These are phyloP conservation scores for Neospora caninum DNA, from an alignment of 169 alveolate genomes.

Conservation along the genomic window DNA sequence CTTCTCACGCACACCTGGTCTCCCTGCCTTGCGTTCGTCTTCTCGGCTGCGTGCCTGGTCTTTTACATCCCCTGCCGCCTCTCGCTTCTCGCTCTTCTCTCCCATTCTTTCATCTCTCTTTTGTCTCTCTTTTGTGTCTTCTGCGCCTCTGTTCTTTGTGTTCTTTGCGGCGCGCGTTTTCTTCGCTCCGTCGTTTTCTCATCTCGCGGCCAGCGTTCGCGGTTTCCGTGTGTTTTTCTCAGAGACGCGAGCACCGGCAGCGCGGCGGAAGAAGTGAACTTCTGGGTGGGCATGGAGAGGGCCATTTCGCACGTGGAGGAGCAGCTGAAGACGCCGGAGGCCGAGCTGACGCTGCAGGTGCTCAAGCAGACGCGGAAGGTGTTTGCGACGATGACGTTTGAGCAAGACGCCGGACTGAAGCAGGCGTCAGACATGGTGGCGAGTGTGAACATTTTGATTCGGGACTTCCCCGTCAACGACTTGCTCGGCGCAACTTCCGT, in stretches of 20 bases:
- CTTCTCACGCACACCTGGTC: too few relatives aligned
- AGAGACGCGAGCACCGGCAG: slow-evolving; percentile 72
- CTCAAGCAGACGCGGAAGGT: slow-evolving; percentile 89
- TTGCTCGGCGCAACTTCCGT: slow-evolving; percentile 91
- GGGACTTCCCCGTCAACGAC: slow-evolving; percentile 95
- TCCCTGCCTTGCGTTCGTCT: too few relatives aligned
- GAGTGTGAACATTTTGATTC: slow-evolving; percentile 89
- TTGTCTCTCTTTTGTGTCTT: too few relatives aligned
- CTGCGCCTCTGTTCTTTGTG: slow-evolving; percentile 70
- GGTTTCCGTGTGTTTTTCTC: neutral
- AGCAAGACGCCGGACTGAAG: slow-evolving; percentile 94
- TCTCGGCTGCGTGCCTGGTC: too few relatives aligned
- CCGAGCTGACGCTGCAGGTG: slow-evolving; percentile 89
- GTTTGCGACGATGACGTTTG: slow-evolving; percentile 92
- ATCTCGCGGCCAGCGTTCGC: neutral
- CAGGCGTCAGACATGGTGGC: slow-evolving; percentile 89
- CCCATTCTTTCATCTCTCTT: neutral
- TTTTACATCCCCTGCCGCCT: neutral
- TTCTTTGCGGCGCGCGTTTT: slow-evolving; percentile 86
- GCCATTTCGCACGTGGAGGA: slow-evolving; percentile 61
- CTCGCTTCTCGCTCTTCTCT: neutral
- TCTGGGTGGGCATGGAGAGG: slow-evolving; percentile 75
- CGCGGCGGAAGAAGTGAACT: slow-evolving; percentile 74
- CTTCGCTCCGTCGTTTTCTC: neutral
- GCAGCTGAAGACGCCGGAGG: slow-evolving; percentile 80